Percentiles rank a stretch among this genome's conserved stretches.
Evolutionary conservation across 2,329 filamentous ascomycete species (phyloP).

Genomic region (Botryotinia convoluta): DNA sequence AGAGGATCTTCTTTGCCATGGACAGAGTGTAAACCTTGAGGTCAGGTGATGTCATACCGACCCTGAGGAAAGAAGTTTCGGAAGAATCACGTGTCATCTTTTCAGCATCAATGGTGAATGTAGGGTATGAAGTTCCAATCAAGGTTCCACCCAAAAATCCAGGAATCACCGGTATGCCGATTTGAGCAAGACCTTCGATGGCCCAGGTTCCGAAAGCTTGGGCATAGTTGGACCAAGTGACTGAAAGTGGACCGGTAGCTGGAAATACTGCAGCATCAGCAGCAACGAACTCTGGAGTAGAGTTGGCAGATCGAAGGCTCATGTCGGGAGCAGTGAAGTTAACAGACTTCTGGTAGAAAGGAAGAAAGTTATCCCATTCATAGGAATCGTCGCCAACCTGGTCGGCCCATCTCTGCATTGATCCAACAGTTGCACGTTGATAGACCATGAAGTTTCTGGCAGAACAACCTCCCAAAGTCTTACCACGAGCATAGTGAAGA

Average conservation of each 20-base stretch:
- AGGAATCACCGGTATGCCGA: slow-evolving; percentile 37
- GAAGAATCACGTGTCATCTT: slow-evolving; percentile 39
- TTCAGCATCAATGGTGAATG: slow-evolving; percentile 36
- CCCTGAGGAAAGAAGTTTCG: slow-evolving; percentile 40
- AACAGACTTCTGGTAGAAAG: slow-evolving; percentile 41
- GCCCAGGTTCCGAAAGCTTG: slow-evolving; percentile 36
- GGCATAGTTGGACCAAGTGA: slow-evolving; percentile 43
- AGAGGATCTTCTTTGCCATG: slow-evolving; percentile 46
- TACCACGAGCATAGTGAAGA: slow-evolving; percentile 35
- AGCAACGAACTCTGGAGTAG: slow-evolving; percentile 33
- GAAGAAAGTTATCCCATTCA: slow-evolving; percentile 46
- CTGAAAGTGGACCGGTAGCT: slow-evolving; percentile 40
- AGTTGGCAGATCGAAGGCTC: slow-evolving; percentile 31
- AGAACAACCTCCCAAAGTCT: slow-evolving; percentile 37
- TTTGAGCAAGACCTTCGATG: slow-evolving; percentile 39
- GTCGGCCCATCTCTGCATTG: slow-evolving; percentile 45
- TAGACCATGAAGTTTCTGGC: slow-evolving; percentile 39
- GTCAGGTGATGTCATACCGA: background rate
- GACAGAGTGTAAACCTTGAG: slow-evolving; percentile 44
- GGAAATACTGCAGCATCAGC: slow-evolving; percentile 32
- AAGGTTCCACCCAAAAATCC: slow-evolving; percentile 45
- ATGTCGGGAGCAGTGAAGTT: slow-evolving; percentile 18
- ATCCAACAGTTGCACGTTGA: slow-evolving; percentile 32
- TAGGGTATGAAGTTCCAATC: slow-evolving; percentile 40
- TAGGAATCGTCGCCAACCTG: slow-evolving; percentile 44